Evolutionary conservation across 257 asterid species (phyloP), one percentile per base, ranked within the genome.

Genomic region (Scutellaria galericulata): DNA sequence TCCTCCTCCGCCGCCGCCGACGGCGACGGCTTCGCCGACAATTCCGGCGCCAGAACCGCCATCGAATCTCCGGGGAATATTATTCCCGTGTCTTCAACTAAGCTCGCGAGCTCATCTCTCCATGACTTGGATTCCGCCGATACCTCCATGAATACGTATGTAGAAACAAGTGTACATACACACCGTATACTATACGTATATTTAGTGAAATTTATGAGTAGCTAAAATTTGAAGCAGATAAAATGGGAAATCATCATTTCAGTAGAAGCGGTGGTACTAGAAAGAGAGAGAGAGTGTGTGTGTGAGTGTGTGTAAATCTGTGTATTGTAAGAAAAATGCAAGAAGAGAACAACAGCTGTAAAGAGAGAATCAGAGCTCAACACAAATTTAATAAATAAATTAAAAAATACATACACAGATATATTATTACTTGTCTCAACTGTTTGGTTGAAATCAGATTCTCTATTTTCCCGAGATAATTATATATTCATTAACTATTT

Each of bases 81-180:
- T 60, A 86, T 78, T 24, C 91, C 93, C 0, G 91, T 80, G 7
- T 88, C 97, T 58, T 87, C 92, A 37, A 90, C 91, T 56, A 92
- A 75, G 80, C 92, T 87, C 5, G 88, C 96, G 7, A 93, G 78
- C 76, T 93, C 95, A 46, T 89, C 98, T 42, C 85, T 76, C 98
- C 97, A 93, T 53, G 90, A 86, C 75, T 82, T 85, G 48, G 85
- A 46, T 61, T 85, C 90, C 27, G 58, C 54, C 52, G 87, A 66
- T 60, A 83, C 86, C 66, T 79, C 92, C 98, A 93, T 92, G 44
- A 39, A 77, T 24, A 14, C 58, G 64, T 50, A 8, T 15, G 39
- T 7, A 20, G 20, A 44, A 15, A 11, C 5, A 46, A 37, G 42
- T 57, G 42, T 57, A 45, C 73, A 69, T 73, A 77, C 74, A 69